phyloP scores from a whole-genome alignment of 441 rosid species.

The Eutrema salsugineum region DNA sequence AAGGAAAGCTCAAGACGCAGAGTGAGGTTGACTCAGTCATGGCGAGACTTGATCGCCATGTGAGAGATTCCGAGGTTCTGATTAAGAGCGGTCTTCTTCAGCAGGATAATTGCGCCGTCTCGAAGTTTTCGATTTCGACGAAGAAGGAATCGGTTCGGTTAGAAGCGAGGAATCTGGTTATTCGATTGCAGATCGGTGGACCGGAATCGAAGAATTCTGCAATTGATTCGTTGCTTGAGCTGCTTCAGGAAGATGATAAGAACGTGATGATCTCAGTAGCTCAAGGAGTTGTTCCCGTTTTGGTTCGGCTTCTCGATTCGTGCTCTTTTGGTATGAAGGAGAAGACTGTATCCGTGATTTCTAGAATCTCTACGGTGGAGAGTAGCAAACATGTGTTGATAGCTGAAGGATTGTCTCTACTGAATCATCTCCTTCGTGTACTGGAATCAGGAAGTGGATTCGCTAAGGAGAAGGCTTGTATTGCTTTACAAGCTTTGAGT shows the following conservation, averaged over 20 bases:
- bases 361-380: constrained; percentile 73
- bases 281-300: constrained; percentile 84
- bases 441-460: constrained; percentile 81
- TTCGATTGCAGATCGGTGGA: constrained; percentile 78
- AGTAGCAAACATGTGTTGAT: constrained; percentile 71
- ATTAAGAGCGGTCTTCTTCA: constrained; percentile 61
- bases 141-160: constrained; percentile 67
- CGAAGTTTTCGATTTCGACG: constrained; percentile 32
- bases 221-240: constrained; percentile 54
- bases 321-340: constrained; percentile 62
- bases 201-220: constrained; percentile 68
- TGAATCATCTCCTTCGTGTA: constrained; percentile 75
- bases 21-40: constrained; percentile 75
- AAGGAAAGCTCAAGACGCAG: constrained; percentile 90
- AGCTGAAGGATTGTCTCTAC: constrained; percentile 70
- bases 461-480: constrained; percentile 73
- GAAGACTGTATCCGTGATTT: constrained; percentile 63
- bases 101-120: constrained; percentile 31
- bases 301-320: constrained; percentile 72
- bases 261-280: constrained; percentile 87
- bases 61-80: constrained; percentile 64
- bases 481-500: constrained; percentile 62
- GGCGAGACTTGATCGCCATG: constrained; percentile 64
- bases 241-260: constrained; percentile 71
- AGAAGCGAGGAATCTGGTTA: constrained; percentile 63